Base-by-base conservation (phyloP, 129 eudicot species). In the Escallonia herrerae region DNA sequence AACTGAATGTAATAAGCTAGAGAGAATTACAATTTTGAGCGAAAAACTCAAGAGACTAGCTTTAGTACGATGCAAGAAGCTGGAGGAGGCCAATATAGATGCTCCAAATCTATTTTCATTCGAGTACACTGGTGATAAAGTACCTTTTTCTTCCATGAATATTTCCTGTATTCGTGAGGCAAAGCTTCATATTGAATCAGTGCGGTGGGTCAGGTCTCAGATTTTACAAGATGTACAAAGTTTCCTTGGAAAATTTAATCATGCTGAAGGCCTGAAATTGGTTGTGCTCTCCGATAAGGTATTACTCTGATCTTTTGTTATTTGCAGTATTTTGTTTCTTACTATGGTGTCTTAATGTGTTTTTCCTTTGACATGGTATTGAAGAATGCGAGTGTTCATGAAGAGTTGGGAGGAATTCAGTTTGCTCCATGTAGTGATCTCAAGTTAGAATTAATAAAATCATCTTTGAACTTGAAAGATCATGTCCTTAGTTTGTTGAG, bases 91-190 rank as follows among this genome's bases (percentile, higher is more conserved):
- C 14, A 45, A 46, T 49, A 54, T 78, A 52, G 73, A 77, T 60
- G 79, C 95, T 45, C 89, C 89, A 55, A 69, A 83, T 63, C 40
- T 86, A 42, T 45, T 65, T 41, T 62, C 83, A 1, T 68, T 86
- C 33, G 83, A 86, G 79, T 83, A 80, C 69, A 65, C 64, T 6
- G 95, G 95, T 22, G 74, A 60, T 44, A 69, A 39, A 53, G 59
- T 80, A 61, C 82, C 86, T 7, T 86, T 86, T 69, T 65, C 82
- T 56, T 65, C 70, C 72, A 45, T 69, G 68, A 39, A 68, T 67
- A 12, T 51, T 72, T 49, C 54, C 40, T 22, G 64, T 22, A 70
- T 86, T 57, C 63, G 54, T 59, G 82, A 77, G 46, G 82, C 63
- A n/a, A 78, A 75, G 69, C 51, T 86, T 15, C 53, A 71, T 56